Evolutionary conservation across 345 rosid species (phyloP).

Genomic region (Noccaea caerulescens): DNA sequence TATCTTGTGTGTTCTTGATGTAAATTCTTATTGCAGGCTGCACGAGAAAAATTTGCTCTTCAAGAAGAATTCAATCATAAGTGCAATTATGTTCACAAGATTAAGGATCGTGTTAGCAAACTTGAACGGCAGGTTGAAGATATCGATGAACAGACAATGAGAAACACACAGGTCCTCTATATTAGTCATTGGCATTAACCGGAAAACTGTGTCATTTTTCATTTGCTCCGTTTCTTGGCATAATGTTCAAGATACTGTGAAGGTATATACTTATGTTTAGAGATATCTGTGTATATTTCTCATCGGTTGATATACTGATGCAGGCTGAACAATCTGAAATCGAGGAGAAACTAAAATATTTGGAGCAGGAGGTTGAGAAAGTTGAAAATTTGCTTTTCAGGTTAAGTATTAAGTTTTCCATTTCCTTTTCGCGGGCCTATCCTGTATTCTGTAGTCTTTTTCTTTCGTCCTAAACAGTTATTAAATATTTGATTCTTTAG

Average conservation of each 20-base stretch:
- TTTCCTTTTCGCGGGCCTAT: conserved; percentile 11
- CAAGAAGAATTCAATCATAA: conserved; percentile 56
- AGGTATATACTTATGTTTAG: conserved; percentile 16
- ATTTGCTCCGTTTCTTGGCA: conserved; percentile 27
- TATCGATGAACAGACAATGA: conserved; percentile 70
- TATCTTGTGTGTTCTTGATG: conserved; percentile 29
- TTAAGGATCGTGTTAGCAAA: conserved; percentile 49
- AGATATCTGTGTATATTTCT: conserved; percentile 29
- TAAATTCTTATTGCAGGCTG: conserved; percentile 59
- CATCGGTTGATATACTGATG: conserved; percentile 34
- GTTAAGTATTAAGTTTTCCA: conserved; percentile 44
- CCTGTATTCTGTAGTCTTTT: conserved; percentile 13
- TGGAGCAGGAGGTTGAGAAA: conserved; percentile 57
- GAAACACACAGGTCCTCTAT: conserved; percentile 74
- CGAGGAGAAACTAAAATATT: conserved; percentile 65
- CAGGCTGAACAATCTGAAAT: conserved; percentile 90
- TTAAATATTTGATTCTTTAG: conserved; percentile 48
- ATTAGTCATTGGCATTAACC: conserved; percentile 6
- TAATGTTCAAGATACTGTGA: conserved; percentile 8
- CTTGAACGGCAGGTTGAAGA: conserved; percentile 73
- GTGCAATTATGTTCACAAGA: conserved; percentile 47
- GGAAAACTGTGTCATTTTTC: conserved; percentile 12
- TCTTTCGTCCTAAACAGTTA: conserved; percentile 3
- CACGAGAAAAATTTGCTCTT: conserved; percentile 61
- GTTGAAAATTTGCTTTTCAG: conserved; percentile 57